These are phyloP conservation scores for Eimeria tenella DNA, from an alignment of 169 alveolate species.

Conservation along the genomic window DNA sequence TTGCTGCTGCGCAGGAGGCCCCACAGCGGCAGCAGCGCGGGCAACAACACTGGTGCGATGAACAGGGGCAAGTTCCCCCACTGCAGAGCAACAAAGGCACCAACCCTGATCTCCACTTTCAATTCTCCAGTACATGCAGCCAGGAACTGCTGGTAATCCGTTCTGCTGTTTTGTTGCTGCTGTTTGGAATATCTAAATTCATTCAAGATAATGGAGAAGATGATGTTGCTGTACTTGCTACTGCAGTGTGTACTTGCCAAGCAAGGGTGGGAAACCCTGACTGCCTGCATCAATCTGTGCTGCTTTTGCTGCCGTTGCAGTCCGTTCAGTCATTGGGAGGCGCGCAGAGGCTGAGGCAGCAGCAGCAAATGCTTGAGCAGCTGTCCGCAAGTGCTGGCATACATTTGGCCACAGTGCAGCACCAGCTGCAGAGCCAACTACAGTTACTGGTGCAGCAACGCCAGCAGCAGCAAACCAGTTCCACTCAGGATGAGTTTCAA, in stretches of 20 bases:
- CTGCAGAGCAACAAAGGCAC: not conserved
- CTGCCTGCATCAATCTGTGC: not conserved
- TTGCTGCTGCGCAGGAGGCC: slow-evolving; percentile 9
- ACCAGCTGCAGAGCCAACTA: slow-evolving; percentile 43
- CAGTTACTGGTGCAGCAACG: slow-evolving; percentile 41
- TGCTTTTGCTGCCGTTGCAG: slow-evolving; percentile 47
- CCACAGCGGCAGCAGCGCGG: slow-evolving; percentile 50
- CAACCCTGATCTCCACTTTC: not conserved
- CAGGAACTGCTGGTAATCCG: slow-evolving; percentile 34
- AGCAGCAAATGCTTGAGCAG: slow-evolving; percentile 32
- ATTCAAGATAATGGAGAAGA: not conserved
- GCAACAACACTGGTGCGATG: slow-evolving; percentile 34
- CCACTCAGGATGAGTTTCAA: not conserved
- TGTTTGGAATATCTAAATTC: not conserved
- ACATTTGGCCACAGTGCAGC: slow-evolving; percentile 60
- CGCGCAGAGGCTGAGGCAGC: slow-evolving; percentile 65
- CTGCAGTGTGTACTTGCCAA: not conserved
- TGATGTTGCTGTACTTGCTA: not conserved
- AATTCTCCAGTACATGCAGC: slow-evolving; percentile 50
- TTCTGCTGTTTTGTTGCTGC: slow-evolving; percentile 17
- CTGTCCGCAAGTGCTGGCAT: slow-evolving; percentile 23
- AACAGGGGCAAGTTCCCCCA: slow-evolving; percentile 43
- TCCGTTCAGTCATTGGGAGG: slow-evolving; percentile 65
- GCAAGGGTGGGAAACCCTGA: too few relatives aligned
- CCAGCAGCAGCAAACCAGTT: slow-evolving; percentile 9